phyloP scores from a whole-genome alignment of 441 rosid genomes.

The Adansonia madagascariensis region DNA sequence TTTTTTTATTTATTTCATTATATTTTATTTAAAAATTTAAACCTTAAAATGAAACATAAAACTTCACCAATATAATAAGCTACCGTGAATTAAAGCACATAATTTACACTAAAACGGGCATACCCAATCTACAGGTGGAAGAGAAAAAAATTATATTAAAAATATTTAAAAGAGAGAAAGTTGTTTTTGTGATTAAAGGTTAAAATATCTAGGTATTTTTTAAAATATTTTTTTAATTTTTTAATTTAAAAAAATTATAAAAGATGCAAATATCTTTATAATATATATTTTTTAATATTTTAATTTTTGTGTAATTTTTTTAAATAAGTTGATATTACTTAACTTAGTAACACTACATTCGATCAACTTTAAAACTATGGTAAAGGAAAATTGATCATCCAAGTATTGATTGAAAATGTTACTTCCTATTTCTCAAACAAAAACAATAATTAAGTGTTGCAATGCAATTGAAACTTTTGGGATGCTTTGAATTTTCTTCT shows the following conservation, averaged over 20 bases:
- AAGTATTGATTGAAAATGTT: slow-evolving; percentile 1
- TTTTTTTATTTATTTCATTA: neutral
- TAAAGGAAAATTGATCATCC: neutral
- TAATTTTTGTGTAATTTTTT: too few relatives aligned
- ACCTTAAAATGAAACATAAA: neutral
- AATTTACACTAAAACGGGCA: neutral
- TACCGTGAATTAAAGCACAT: neutral
- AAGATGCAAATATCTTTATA: too few relatives aligned
- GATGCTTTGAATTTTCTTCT: neutral
- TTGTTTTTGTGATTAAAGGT: too few relatives aligned
- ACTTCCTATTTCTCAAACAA: neutral
- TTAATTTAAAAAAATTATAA: too few relatives aligned
- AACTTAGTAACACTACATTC: too few relatives aligned
- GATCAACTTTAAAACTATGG: neutral
- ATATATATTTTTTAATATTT: too few relatives aligned
- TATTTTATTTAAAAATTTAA: neutral
- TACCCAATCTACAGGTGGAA: too few relatives aligned
- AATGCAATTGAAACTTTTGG: neutral
- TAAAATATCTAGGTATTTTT: too few relatives aligned
- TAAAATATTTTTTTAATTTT: too few relatives aligned
- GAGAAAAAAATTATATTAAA: too few relatives aligned
- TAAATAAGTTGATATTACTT: too few relatives aligned
- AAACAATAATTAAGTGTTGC: neutral
- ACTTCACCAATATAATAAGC: neutral
- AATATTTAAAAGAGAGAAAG: too few relatives aligned